phyloP scores from a whole-genome alignment of 768 basidiomycete genomes.

The Kwoniella europaea region DNA sequence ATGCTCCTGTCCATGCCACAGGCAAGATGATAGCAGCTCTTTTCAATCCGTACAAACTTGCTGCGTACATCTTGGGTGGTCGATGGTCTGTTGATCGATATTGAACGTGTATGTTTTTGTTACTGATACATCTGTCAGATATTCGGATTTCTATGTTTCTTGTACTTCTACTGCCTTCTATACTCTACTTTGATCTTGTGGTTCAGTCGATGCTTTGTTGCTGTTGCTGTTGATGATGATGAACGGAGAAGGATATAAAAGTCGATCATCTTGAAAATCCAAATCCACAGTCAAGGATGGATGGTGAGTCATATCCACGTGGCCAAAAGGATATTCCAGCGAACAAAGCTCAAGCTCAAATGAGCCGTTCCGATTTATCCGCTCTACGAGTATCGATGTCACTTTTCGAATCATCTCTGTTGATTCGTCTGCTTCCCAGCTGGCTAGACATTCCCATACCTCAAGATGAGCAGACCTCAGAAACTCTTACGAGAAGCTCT shows the following conservation, averaged over 20 bases:
- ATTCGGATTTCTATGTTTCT: not conserved
- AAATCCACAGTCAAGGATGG: too few relatives aligned
- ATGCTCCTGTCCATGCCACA: conserved; percentile 44
- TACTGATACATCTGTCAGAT: not conserved
- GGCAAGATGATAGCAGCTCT: conserved; percentile 43
- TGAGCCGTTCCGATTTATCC: not conserved
- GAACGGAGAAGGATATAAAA: not conserved
- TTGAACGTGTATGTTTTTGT: not conserved
- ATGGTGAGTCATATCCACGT: conserved; percentile 11
- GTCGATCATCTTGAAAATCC: not conserved
- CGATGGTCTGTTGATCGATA: not conserved
- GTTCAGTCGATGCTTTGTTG: not conserved
- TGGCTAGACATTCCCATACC: not conserved
- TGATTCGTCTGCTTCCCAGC: not conserved
- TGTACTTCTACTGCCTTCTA: not conserved
- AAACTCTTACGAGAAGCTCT: not conserved
- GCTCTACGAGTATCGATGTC: not conserved
- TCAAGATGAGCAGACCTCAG: conserved; percentile 6
- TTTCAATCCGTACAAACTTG: conserved; percentile 28
- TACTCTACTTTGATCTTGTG: not conserved
- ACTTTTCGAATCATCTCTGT: not conserved
- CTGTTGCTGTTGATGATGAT: not conserved
- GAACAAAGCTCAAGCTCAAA: not conserved
- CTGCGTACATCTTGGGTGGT: conserved; percentile 11
- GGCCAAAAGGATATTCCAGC: not conserved